These are phyloP conservation scores for Arabidopsis lyrata DNA, from an alignment of 441 rosid genomes.

Conservation along the genomic window DNA sequence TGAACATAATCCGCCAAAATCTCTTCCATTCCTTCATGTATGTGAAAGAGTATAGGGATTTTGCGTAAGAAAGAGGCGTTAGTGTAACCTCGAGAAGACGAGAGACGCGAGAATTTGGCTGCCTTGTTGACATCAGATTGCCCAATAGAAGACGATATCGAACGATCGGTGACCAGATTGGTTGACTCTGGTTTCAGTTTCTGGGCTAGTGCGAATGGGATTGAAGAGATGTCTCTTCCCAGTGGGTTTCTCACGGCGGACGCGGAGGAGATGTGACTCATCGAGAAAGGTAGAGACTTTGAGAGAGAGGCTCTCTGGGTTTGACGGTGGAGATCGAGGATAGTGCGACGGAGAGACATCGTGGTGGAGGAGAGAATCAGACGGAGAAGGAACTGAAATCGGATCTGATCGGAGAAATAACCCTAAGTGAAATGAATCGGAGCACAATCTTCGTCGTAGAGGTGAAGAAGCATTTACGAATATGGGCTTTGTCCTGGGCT, in stretches of 20 bases:
- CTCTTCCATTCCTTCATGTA: conserved; percentile 43
- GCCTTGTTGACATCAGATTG: conserved; percentile 20
- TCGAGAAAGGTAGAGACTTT: conserved; percentile 28
- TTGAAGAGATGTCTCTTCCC: conserved; percentile 38
- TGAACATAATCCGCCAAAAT: conserved; percentile 48
- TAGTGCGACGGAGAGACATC: conserved; percentile 43
- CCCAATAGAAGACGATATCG: not conserved
- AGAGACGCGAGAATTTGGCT: conserved; percentile 13
- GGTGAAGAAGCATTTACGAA: not conserved
- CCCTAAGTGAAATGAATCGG: conserved; percentile 3
- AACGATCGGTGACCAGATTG: conserved; percentile 29
- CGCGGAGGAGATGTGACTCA: conserved; percentile 21
- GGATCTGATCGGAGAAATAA: conserved; percentile 35
- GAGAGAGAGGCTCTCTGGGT: conserved; percentile 25
- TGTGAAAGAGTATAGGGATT: conserved; percentile 32
- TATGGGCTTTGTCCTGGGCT: conserved; percentile 26
- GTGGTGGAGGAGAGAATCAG: conserved; percentile 6
- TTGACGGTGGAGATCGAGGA: conserved; percentile 44
- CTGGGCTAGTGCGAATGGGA: conserved; percentile 36
- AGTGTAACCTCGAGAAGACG: conserved; percentile 40
- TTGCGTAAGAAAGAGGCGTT: conserved; percentile 30
- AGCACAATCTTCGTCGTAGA: not conserved
- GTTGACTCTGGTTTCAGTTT: conserved; percentile 24
- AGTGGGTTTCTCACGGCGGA: conserved; percentile 29
- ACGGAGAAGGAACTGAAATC: conserved; percentile 12